These are phyloP conservation scores for Thalassiosira mediterranea DNA, from an alignment of 352 stramenopile species.

Conservation along the genomic window DNA sequence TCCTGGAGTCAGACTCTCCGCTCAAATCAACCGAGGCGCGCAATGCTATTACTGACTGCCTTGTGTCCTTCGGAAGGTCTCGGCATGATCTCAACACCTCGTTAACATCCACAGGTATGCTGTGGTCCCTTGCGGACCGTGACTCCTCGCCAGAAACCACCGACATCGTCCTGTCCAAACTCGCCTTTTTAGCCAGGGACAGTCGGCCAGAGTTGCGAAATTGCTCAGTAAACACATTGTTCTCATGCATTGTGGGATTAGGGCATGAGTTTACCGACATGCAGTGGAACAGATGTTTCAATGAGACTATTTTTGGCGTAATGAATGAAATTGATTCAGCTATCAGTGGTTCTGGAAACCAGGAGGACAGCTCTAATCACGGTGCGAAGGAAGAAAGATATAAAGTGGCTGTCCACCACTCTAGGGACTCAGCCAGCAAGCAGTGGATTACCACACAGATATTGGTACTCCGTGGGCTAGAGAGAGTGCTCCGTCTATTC, in stretches of 20 bases:
- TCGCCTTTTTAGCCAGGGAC: slow-evolving; percentile 89
- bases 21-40: slow-evolving; percentile 81
- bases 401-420: slow-evolving; percentile 92
- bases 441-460: slow-evolving; percentile 97
- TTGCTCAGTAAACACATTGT: slow-evolving; percentile 96
- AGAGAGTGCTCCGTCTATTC: slow-evolving; percentile 89
- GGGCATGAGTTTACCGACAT: slow-evolving; percentile 89
- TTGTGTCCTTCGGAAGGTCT: slow-evolving; percentile 91
- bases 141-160: slow-evolving; percentile 65
- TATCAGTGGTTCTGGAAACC: slow-evolving; percentile 46
- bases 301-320: slow-evolving; percentile 92
- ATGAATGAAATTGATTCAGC: slow-evolving; percentile 51
- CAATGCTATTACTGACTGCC: slow-evolving; percentile 88
- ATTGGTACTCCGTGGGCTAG: slow-evolving; percentile 92
- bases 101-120: slow-evolving; percentile 94
- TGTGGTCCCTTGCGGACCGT: slow-evolving; percentile 91
- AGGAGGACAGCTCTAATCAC: slow-evolving; percentile 19
- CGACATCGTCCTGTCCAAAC: slow-evolving; percentile 77
- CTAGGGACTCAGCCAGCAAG: slow-evolving; percentile 92
- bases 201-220: slow-evolving; percentile 92
- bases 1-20: slow-evolving; percentile 88
- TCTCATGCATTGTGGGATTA: slow-evolving; percentile 95
- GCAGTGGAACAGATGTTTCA: slow-evolving; percentile 93
- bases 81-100: slow-evolving; percentile 97
- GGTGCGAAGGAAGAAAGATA: slow-evolving; percentile 60